Evolutionary conservation across 306 rosid species (phyloP).

Genomic region (Quercus alba): DNA sequence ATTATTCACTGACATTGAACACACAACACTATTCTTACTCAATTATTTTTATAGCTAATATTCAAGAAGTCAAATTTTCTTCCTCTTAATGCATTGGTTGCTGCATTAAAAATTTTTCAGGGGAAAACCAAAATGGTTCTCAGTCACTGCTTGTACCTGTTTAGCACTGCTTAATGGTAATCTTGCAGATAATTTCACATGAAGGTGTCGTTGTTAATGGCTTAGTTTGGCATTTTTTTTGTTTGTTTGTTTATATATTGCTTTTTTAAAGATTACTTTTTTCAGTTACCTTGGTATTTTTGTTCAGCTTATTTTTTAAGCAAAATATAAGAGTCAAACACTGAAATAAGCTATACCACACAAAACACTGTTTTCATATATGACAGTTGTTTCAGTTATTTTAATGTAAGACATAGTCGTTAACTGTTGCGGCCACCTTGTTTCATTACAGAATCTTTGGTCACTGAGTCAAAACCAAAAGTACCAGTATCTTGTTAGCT

Average conservation of each 20-base stretch:
- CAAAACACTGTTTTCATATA: too few species aligned
- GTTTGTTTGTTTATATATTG: neutral
- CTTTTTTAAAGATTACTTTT: neutral
- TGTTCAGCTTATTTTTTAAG: too few species aligned
- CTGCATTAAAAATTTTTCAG: neutral
- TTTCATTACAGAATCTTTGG: too few species aligned
- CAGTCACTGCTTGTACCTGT: neutral
- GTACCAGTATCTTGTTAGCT: too few species aligned
- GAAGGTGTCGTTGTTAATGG: neutral
- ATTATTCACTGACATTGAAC: slow-evolving; percentile 48
- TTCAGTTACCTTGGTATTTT: neutral
- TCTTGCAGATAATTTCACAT: neutral
- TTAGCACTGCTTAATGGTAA: neutral
- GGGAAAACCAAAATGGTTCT: neutral
- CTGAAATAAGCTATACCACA: too few species aligned
- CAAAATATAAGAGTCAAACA: too few species aligned
- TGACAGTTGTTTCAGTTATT: too few species aligned
- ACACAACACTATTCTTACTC: slow-evolving; percentile 17
- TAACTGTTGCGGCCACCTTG: too few species aligned
- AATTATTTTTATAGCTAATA: slow-evolving; percentile 7
- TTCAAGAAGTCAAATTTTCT: slow-evolving; percentile 5
- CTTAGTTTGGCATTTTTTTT: neutral
- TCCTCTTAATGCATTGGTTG: neutral
- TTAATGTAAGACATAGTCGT: too few species aligned
- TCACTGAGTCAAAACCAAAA: too few species aligned